Conservation (phyloP, 257 asterid genomes). For the Nicotiana paniculata region DNA sequence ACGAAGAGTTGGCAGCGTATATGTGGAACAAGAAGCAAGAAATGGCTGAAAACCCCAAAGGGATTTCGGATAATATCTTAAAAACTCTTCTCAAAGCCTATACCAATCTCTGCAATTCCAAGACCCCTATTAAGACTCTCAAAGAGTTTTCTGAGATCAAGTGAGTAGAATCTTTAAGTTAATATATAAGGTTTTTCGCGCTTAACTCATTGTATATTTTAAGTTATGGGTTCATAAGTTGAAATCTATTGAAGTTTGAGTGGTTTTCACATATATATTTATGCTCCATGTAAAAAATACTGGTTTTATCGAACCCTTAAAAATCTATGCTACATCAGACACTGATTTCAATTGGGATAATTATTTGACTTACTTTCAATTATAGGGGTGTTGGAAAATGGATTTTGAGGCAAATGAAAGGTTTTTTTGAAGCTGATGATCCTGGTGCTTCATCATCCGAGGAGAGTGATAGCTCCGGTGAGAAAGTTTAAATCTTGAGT, state of each 20-base stretch:
- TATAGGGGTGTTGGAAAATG: constrained; percentile 92
- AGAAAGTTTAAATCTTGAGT: constrained; percentile 37
- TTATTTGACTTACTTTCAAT: constrained; percentile 7
- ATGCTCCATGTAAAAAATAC: too few species aligned
- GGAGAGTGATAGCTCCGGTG: constrained; percentile 30
- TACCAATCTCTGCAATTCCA: constrained; percentile 56
- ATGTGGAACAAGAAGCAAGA: constrained; percentile 64
- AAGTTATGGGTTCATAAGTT: too few species aligned
- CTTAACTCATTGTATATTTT: too few species aligned
- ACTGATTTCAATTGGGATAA: too few species aligned
- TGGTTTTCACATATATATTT: too few species aligned
- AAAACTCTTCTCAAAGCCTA: constrained; percentile 64
- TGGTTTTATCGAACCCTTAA: too few species aligned
- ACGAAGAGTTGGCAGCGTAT: constrained; percentile 60
- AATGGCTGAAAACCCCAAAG: constrained; percentile 57
- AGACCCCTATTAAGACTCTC: constrained; percentile 51
- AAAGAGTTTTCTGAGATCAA: constrained; percentile 64
- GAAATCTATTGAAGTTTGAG: too few species aligned
- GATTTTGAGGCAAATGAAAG: constrained; percentile 84
- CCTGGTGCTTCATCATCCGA: not conserved
- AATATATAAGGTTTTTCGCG: too few species aligned
- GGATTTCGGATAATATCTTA: constrained; percentile 69
- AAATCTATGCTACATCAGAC: too few species aligned
- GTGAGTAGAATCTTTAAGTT: constrained; percentile 36
- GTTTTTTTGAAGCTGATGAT: constrained; percentile 39